phyloP scores from a whole-genome alignment of 2,329 filamentous ascomycete genomes.

The Thelonectria rubi region DNA sequence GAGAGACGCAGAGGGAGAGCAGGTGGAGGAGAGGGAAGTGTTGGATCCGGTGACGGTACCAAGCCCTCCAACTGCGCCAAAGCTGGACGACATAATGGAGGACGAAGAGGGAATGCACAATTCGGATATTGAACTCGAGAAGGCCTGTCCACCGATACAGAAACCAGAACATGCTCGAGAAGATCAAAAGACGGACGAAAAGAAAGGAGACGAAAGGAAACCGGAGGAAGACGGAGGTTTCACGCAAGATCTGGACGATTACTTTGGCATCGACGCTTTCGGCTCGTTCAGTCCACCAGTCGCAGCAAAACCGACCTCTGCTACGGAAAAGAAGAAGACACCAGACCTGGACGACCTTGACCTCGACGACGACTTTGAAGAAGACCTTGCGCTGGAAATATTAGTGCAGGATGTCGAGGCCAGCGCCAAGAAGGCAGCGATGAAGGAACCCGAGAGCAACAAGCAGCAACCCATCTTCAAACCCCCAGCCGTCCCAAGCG shows the following conservation, averaged over 20 bases:
- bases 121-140: constrained; percentile 28
- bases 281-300: not conserved
- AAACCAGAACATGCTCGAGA: not conserved
- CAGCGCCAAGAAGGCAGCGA: constrained; percentile 15
- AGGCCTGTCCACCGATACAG: constrained; percentile 1
- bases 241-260: not conserved
- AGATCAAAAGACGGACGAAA: not conserved
- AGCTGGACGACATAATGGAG: constrained; percentile 10
- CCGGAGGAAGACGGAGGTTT: constrained; percentile 30
- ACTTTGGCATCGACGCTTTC: not conserved
- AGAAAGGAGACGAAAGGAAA: constrained; percentile 6
- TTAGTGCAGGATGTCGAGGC: constrained; percentile 37
- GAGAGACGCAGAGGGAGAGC: constrained; percentile 39
- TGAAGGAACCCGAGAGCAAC: not conserved
- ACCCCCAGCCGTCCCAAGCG: not conserved
- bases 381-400: constrained; percentile 41
- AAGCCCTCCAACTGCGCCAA: not conserved
- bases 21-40: constrained; percentile 14
- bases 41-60: not conserved
- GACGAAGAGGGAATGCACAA: constrained; percentile 18
- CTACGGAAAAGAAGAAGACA: not conserved
- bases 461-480: constrained; percentile 1
- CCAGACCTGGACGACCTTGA: constrained; percentile 12
- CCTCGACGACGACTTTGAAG: constrained; percentile 39
- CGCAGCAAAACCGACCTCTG: not conserved